A percentile compares a stretch with the other conserved stretches of the same genome.
phyloP scores from a whole-genome alignment of 2,329 filamentous ascomycete genomes.

The Sporothrix brunneoviolacea region DNA sequence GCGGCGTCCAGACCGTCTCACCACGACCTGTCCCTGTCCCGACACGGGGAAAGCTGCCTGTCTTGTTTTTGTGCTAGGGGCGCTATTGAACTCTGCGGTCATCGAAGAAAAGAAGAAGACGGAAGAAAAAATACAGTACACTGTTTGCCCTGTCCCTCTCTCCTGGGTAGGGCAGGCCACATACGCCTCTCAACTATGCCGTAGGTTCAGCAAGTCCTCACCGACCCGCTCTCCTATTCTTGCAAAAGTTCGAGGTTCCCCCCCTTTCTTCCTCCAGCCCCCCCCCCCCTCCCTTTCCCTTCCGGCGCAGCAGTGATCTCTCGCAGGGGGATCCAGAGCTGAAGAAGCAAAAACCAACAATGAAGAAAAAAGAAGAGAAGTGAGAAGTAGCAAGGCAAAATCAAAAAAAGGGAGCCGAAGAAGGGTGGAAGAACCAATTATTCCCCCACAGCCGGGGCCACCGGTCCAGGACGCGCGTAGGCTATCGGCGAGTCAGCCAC shows the following conservation, averaged over 20 bases:
- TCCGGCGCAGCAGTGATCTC: too few relatives aligned
- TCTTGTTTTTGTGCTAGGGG: too few relatives aligned
- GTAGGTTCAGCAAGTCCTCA: slow-evolving; percentile 10
- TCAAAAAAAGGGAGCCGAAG: too few relatives aligned
- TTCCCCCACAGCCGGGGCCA: too few relatives aligned
- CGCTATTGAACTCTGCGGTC: background rate
- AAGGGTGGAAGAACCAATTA: too few relatives aligned
- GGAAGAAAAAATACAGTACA: background rate
- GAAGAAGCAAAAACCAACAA: slow-evolving; percentile 38
- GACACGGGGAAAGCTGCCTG: background rate
- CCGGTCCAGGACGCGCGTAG: too few relatives aligned
- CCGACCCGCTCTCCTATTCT: slow-evolving; percentile 13
- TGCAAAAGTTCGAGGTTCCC: background rate
- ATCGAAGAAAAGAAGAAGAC: background rate
- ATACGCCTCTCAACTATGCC: background rate
- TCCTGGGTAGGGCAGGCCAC: background rate
- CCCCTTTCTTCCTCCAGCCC: too few relatives aligned
- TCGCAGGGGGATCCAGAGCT: too few relatives aligned
- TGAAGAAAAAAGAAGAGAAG: too few relatives aligned
- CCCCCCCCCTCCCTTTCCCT: background rate
- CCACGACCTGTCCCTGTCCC: slow-evolving; percentile 6
- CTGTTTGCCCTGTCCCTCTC: background rate
- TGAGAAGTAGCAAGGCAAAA: slow-evolving; percentile 38
- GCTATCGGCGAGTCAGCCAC: too few relatives aligned
- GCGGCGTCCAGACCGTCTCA: slow-evolving; percentile 17